Percentiles rank a stretch among this genome's conserved stretches.
Evolutionary conservation across 345 rosid species (phyloP).

Genomic region (Ailanthus altissimus): DNA sequence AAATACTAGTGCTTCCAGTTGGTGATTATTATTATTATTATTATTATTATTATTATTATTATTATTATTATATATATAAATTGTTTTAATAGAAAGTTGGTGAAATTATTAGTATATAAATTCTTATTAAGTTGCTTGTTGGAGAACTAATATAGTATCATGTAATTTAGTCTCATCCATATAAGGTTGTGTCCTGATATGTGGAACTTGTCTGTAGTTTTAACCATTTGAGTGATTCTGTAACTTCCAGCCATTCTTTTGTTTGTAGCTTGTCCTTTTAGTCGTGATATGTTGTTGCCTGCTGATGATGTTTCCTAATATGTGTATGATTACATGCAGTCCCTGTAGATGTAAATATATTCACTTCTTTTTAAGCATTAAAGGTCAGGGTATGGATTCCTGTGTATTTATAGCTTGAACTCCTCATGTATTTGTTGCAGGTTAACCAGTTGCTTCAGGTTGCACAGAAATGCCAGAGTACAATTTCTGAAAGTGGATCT

Average conservation of each 20-base stretch:
- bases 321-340: neutral
- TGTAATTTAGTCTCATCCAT: slow-evolving; percentile 2
- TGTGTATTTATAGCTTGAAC: neutral
- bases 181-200: neutral
- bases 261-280: neutral
- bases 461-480: slow-evolving; percentile 94
- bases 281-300: neutral
- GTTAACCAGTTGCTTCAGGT: slow-evolving; percentile 92
- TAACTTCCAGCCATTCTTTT: neutral
- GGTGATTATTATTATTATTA: too few relatives aligned
- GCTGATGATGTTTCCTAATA: neutral
- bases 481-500: slow-evolving; percentile 83
- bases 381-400: neutral
- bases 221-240: neutral
- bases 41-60: too few relatives aligned
- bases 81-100: too few relatives aligned
- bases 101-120: neutral
- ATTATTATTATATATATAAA: too few relatives aligned
- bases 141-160: neutral
- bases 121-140: neutral
- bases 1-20: neutral
- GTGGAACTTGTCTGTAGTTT: neutral
- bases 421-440: slow-evolving; percentile 38
- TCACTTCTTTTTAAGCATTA: neutral
- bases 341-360: neutral